Percentiles rank a stretch among this genome's conserved stretches.
Conservation (phyloP, 106 monocot genomes). For the Amphibolis antarctica region DNA sequence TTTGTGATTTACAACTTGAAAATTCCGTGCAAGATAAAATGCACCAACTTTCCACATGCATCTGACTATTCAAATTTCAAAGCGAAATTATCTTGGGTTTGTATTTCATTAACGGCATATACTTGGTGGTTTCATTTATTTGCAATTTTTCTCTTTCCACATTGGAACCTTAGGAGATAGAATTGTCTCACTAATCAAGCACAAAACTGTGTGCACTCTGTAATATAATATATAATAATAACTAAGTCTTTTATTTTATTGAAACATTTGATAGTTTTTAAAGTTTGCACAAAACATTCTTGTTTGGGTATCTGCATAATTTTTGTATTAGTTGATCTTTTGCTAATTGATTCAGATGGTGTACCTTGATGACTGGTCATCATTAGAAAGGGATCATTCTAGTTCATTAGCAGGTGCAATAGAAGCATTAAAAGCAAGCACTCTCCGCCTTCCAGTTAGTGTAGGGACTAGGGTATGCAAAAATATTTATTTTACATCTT, state of each 20-base stretch:
- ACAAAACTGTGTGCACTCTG: too few species aligned
- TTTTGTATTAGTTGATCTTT: not conserved
- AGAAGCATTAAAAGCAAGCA: constrained; percentile 64
- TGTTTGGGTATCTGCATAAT: not conserved
- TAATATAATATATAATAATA: not conserved
- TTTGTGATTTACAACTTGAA: too few species aligned
- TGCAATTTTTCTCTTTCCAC: too few species aligned
- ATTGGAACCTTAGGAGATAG: too few species aligned
- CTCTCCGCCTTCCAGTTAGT: constrained; percentile 61
- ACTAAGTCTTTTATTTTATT: not conserved
- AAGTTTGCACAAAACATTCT: too few species aligned
- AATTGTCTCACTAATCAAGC: too few species aligned
- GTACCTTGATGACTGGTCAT: constrained; percentile 67
- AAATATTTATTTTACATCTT: not conserved
- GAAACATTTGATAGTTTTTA: not conserved
- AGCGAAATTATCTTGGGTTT: too few species aligned
- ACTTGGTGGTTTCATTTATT: too few species aligned
- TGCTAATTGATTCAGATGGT: constrained; percentile 27
- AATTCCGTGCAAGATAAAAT: too few species aligned
- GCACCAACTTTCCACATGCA: too few species aligned
- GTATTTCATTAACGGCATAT: too few species aligned
- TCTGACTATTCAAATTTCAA: too few species aligned
- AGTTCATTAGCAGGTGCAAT: constrained; percentile 42
- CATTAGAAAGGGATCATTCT: constrained; percentile 50
- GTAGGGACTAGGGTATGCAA: constrained; percentile 58